phyloP scores from a whole-genome alignment of 768 basidiomycete species.

The Lyophyllum semitale region DNA sequence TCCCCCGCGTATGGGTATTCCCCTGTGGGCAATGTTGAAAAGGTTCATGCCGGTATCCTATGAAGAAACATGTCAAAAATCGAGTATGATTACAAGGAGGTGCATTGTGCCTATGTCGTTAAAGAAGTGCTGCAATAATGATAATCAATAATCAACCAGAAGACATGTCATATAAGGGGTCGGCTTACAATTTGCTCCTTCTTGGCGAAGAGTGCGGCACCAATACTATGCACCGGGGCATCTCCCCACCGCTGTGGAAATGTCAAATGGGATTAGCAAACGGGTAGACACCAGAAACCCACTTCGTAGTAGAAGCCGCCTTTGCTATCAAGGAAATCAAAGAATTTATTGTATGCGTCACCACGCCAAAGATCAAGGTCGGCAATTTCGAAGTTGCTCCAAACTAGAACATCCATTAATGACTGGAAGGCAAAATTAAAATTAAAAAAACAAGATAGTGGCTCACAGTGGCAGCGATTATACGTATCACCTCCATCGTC shows the following conservation, averaged over 20 bases:
- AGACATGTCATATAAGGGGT: background rate
- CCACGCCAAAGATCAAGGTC: constrained; percentile 83
- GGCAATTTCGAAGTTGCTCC: constrained; percentile 94
- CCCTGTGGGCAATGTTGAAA: constrained; percentile 92
- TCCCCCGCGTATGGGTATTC: constrained; percentile 72
- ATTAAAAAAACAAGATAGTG: constrained; percentile 5
- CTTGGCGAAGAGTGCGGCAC: constrained; percentile 83
- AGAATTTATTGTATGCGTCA: constrained; percentile 81
- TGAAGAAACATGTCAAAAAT: background rate
- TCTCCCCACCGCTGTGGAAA: constrained; percentile 82
- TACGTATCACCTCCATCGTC: constrained; percentile 75
- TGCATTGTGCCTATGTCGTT: constrained; percentile 69
- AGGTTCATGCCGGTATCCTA: constrained; percentile 82
- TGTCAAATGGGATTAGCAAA: background rate
- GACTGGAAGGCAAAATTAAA: background rate
- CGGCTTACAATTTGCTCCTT: constrained; percentile 74
- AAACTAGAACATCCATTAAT: constrained; percentile 49
- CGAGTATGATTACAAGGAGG: background rate
- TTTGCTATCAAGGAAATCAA: constrained; percentile 73
- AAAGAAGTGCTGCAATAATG: constrained; percentile 71
- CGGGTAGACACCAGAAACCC: background rate
- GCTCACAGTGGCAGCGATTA: constrained; percentile 74
- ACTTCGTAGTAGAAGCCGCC: constrained; percentile 94
- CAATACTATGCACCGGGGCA: constrained; percentile 88
- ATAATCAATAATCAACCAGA: background rate